Evolutionary conservation across 345 rosid genomes (phyloP), one percentile per base, ranked within the genome.

Genomic region (Gossypioides kirkii): DNA sequence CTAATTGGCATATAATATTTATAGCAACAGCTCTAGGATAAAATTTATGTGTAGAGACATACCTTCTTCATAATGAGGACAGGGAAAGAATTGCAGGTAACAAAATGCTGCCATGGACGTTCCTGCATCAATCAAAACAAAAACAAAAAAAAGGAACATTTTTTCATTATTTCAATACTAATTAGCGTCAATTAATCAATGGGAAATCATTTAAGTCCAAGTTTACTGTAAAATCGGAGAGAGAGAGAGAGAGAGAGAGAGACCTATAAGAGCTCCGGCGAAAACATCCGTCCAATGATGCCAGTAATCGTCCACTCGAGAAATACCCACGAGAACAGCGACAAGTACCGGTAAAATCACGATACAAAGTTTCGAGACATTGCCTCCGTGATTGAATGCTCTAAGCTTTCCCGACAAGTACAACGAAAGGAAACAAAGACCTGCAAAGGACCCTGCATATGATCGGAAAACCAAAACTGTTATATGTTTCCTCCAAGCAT

Each of bases 221-320:
- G 22, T 16, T 46, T 11, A 60, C 2, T 9, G 36, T 26, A 28
- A 10, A 78, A 11, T 11, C 32, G 26, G 38, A 32, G 7, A 32
- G 38, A 3, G 36, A 28, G 36, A 28, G 4, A 28, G 36, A 28
- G 4, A 28, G 36, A 28, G 36, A 6, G 38, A 61, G 71, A 50
- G n/a, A 84, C 92, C 92, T 79, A 88, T 80, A 76, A 84, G 75
- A 61, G 86, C 86, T 36, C 95, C 89, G 17, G 82, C 71, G 62
- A 90, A 88, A 0, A 88, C 95, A 55, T 90, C 95, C 0, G 87
- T 82, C 92, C 95, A 90, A 45, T 90, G 92, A 74, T 90, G 92
- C 92, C 92, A 88, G 69, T 90, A 84, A 72, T 88, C 92, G 49
- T 84, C 88, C 0, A 90, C 86, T 2, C 89, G 88, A 49, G 95